Evolutionary conservation across 1,284 basidiomycete species (phyloP).

Genomic region (Rhizoctonia solani): DNA sequence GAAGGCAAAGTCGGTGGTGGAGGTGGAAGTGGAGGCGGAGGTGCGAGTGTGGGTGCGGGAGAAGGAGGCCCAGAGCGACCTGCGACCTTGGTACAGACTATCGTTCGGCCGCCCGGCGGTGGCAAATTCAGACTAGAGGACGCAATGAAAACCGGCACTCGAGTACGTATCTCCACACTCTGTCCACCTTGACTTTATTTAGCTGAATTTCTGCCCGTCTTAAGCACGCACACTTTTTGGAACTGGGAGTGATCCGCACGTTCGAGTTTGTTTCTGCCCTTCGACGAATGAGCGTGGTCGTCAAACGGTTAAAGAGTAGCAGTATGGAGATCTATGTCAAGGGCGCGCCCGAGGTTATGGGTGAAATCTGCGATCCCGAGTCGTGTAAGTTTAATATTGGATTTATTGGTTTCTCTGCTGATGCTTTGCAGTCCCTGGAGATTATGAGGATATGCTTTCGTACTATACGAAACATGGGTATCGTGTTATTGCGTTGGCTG

Average conservation of each 20-base stretch:
- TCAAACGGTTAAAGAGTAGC: constrained; percentile 89
- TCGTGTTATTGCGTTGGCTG: constrained; percentile 97
- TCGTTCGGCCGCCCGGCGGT: constrained; percentile 93
- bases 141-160: constrained; percentile 78
- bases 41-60: too few species aligned
- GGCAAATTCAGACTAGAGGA: constrained; percentile 90
- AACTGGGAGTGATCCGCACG: constrained; percentile 92
- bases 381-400: constrained; percentile 64
- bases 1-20: constrained; percentile 71
- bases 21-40: constrained; percentile 66
- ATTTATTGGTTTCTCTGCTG: not conserved
- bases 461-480: constrained; percentile 98
- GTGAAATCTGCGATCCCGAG: constrained; percentile 87
- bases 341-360: constrained; percentile 98
- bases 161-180: constrained; percentile 54
- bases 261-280: constrained; percentile 97
- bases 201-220: constrained; percentile 21
- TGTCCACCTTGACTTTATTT: not conserved
- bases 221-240: constrained; percentile 94
- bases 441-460: constrained; percentile 95
- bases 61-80: too few species aligned
- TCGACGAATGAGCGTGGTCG: constrained; percentile 96
- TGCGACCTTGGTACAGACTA: constrained; percentile 92
- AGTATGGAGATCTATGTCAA: constrained; percentile 99
- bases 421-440: constrained; percentile 78